Base-by-base conservation (phyloP, 768 basidiomycete genomes). In the Xerocomus potaroensis region DNA sequence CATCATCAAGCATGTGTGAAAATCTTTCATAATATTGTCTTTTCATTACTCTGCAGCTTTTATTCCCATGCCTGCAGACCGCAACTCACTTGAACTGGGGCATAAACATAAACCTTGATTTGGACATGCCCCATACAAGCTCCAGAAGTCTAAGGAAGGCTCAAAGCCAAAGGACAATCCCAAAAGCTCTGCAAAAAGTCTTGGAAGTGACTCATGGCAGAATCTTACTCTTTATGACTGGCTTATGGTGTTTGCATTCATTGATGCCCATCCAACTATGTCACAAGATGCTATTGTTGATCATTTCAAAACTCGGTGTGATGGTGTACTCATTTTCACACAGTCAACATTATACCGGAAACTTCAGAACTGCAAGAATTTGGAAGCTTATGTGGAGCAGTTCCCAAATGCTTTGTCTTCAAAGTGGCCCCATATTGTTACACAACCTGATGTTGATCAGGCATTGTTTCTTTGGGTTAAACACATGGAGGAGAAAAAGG, bases 391-490 rank as follows among this genome's bases (percentile, higher is more conserved):
- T 31, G 30, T 31, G 8, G 8, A 31, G 8, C 8, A 31, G 8
- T 8, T 8, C 14, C 30, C 30, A 31, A 9, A 12, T 14, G 30
- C 30, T 14, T 31, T 31, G 30, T 31, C 30, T 4, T 31, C 30
- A 12, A 31, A 31, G 30, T 8, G 30, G 30, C 30, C 30, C 14
- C 30, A 12, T 14, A 31, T 69, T 41, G 68, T 71, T 3, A 69
- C 64, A 21, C 18, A 50, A 7, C 71, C 67, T 5, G 69, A 69
- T 45, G 65, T 71, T 3, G 69, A 70, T 26, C 16, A 26, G 5
- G 66, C 65, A 0, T 55, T 72, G 1, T 19, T 53, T 8, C 45
- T 67, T 1, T 73, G 70, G 70, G 44, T 65, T 4, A 41, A 58
- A 42, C 47, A 62, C 27, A 64, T 66, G 61, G 61, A 70, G 40